Base-by-base conservation (phyloP, 2,329 filamentous ascomycete species). In the Mycogone perniciosa region DNA sequence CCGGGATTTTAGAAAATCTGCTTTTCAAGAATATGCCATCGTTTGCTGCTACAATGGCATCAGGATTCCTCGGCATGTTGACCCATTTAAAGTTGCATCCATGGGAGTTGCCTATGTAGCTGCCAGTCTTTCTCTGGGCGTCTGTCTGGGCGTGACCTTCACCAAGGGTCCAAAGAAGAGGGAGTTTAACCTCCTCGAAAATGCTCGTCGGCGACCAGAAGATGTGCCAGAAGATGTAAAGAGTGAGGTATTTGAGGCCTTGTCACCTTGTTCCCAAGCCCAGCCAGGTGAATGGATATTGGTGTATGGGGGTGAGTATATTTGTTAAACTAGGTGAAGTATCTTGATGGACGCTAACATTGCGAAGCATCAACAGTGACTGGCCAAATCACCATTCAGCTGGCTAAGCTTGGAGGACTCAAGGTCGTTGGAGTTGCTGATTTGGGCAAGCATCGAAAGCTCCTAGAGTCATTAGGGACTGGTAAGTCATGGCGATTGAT, bases 11-110 rank as follows among this genome's bases (percentile, higher is more conserved):
- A 48, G 45, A 30, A 52, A 48, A 20, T 44, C 50, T 8, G 39
- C 50, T 6, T 48, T 52, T 31, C 45, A 52, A 26, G 46, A 52
- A 44, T 49, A 48, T 27, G 46, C 46, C 1, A 44, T 52, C 27
- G 50, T 52, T 45, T 49, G 46, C 13, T 52, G 45, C 13, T 52
- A 52, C 29, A 52, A 52, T n/a, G 46, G 46, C 5, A 52, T 52
- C 8, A 31, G 50, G 7, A 52, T 52, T 2, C 50, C 50, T 9
- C 48, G 44, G n/a, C 46, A 52, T 41, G 39, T 44, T 45, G 50
- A 52, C 8, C 50, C 50, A 4, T 44, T 52, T 10, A 43, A 49
- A 40, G 29, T 52, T 33, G 50, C 50, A 4, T 43, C 45, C 4
- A 46, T 49, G 45, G 50, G 50, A 1, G 46, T 48, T 11, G 50